Conservation (phyloP, 2,329 filamentous ascomycete genomes). For the Exophiala sideris region DNA sequence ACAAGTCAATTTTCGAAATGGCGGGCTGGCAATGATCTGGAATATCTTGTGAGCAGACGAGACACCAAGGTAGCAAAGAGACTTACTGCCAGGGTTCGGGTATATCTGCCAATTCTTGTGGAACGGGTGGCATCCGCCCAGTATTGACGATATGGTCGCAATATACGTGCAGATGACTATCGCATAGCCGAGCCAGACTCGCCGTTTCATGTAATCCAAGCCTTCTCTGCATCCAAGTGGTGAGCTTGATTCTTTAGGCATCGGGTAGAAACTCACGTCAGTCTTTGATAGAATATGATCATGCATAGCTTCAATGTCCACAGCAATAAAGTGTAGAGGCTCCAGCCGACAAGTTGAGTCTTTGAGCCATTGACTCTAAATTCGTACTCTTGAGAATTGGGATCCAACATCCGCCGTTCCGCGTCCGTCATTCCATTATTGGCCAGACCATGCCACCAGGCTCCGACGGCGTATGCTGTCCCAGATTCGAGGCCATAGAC, state of each 20-base stretch:
- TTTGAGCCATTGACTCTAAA: constrained; percentile 53
- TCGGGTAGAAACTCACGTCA: constrained; percentile 41
- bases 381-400: constrained; percentile 46
- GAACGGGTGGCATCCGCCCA: constrained; percentile 54
- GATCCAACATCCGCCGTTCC: constrained; percentile 45
- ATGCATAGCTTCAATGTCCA: constrained; percentile 56
- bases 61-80: constrained; percentile 5
- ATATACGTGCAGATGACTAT: constrained; percentile 51
- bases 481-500: constrained; percentile 52
- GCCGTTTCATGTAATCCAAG: constrained; percentile 40
- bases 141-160: constrained; percentile 48
- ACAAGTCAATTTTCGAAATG: constrained; percentile 51
- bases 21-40: constrained; percentile 49
- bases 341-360: constrained; percentile 54
- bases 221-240: constrained; percentile 33
- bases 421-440: constrained; percentile 57
- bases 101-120: constrained; percentile 58
- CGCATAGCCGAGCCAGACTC: constrained; percentile 51
- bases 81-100: constrained; percentile 55
- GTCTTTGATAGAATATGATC: constrained; percentile 54
- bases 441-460: constrained; percentile 50
- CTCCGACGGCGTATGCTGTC: constrained; percentile 50
- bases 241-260: background rate
- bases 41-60: constrained; percentile 1
- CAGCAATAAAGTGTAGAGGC: constrained; percentile 51